Evolutionary conservation across 1,284 basidiomycete species (phyloP).

Genomic region (Cutaneotrichosporon sp.): DNA sequence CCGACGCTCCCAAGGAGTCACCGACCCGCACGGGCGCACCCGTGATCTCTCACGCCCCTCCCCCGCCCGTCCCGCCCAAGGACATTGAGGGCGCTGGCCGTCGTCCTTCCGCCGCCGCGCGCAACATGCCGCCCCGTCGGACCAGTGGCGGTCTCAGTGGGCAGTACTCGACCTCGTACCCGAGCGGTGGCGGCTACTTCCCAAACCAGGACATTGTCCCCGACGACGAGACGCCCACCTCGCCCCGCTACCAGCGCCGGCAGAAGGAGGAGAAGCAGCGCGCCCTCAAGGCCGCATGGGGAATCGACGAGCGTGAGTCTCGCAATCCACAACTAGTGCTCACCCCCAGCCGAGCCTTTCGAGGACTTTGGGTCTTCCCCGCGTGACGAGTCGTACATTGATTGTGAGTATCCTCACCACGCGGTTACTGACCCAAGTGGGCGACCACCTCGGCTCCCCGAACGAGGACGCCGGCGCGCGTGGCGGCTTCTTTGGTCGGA

Average conservation of each 20-base stretch:
- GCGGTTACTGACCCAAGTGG: conserved; percentile 22
- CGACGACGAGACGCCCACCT: conserved; percentile 37
- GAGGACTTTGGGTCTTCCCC: conserved; percentile 53
- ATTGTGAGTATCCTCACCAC: neutral
- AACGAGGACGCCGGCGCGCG: neutral
- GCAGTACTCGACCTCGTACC: conserved; percentile 52
- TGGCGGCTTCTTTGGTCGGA: conserved; percentile 33
- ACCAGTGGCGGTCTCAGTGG: conserved; percentile 46
- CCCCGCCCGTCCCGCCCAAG: conserved; percentile 12
- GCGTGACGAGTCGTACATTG: conserved; percentile 31
- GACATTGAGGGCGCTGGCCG: conserved; percentile 5
- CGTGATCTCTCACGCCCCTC: conserved; percentile 1
- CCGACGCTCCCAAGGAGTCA: conserved; percentile 4
- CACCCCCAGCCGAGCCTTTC: conserved; percentile 49
- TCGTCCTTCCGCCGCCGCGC: conserved; percentile 10
- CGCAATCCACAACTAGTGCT: conserved; percentile 18
- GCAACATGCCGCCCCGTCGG: conserved; percentile 27
- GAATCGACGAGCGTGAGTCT: conserved; percentile 51
- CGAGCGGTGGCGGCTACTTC: conserved; percentile 50
- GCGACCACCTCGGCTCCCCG: conserved; percentile 23
- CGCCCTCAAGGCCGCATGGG: conserved; percentile 54
- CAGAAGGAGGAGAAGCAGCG: conserved; percentile 49
- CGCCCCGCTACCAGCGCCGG: conserved; percentile 41
- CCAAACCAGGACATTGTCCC: conserved; percentile 26
- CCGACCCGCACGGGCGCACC: conserved; percentile 16